Conservation (phyloP, 345 rosid species). For the Arabidopsis suecica region DNA sequence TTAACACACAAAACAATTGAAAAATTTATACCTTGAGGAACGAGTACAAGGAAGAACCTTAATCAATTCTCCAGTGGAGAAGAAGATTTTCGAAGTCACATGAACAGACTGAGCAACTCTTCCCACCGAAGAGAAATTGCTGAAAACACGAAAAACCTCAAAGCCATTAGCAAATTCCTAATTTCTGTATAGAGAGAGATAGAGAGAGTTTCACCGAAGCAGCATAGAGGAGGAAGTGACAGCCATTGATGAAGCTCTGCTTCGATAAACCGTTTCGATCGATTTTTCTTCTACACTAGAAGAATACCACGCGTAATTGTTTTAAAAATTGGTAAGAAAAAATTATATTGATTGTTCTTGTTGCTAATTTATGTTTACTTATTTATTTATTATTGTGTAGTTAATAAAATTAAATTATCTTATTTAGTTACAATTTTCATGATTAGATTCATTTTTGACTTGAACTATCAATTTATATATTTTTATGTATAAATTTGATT, state of each 20-base stretch:
- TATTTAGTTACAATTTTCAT: too few relatives aligned
- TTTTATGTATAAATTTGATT: too few relatives aligned
- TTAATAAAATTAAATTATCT: too few relatives aligned
- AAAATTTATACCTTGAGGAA: slow-evolving; percentile 50
- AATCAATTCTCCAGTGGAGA: slow-evolving; percentile 33
- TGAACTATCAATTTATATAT: too few relatives aligned
- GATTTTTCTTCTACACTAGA: not conserved
- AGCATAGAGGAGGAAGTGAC: slow-evolving; percentile 24
- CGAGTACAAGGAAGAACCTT: slow-evolving; percentile 44
- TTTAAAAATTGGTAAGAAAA: too few relatives aligned
- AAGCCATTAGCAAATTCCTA: not conserved
- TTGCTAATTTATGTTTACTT: too few relatives aligned
- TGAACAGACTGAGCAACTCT: slow-evolving; percentile 45
- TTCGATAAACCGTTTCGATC: slow-evolving; percentile 16
- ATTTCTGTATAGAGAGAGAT: not conserved
- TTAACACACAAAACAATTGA: not conserved
- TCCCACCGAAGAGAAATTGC: slow-evolving; percentile 48
- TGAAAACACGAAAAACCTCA: slow-evolving; percentile 43
- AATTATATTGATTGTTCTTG: too few relatives aligned
- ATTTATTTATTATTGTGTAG: too few relatives aligned
- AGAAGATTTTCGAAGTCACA: slow-evolving; percentile 35
- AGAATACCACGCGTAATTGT: too few relatives aligned
- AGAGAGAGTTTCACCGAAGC: slow-evolving; percentile 53
- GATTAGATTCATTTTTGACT: too few relatives aligned
- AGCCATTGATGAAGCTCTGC: slow-evolving; percentile 53